A percentile compares a stretch with the other conserved stretches of the same genome.
These are phyloP conservation scores for Entomortierella parvispora DNA, from an alignment of 192 early-diverging fungal genomes.

Conservation along the genomic window DNA sequence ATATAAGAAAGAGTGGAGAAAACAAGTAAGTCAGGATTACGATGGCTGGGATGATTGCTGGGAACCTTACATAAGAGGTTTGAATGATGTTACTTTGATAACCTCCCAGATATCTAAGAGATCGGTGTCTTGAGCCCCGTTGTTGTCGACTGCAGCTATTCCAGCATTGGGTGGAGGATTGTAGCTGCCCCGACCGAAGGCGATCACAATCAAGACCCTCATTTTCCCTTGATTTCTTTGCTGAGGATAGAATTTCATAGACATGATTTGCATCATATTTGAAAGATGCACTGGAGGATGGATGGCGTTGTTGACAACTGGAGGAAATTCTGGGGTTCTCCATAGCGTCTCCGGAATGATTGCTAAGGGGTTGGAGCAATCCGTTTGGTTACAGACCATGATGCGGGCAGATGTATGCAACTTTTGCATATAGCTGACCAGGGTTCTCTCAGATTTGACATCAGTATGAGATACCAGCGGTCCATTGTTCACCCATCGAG, in stretches of 20 bases:
- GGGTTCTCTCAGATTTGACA: no score
- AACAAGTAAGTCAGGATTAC: not conserved
- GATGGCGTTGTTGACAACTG: no score
- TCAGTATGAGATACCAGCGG: not conserved
- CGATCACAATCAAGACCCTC: conserved; percentile 26
- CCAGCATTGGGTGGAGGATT: not conserved
- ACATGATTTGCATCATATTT: conserved; percentile 10
- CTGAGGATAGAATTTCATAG: conserved; percentile 19
- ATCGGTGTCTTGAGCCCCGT: conserved; percentile 1
- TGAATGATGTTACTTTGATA: conserved; percentile 3
- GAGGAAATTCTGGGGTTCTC: no score
- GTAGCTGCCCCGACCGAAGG: conserved; percentile 18
- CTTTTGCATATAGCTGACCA: no score
- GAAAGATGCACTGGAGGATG: not conserved
- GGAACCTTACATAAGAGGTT: not conserved
- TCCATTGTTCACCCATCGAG: not conserved
- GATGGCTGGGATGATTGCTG: not conserved
- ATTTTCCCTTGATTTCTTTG: conserved; percentile 4
- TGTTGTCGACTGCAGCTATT: conserved; percentile 5
- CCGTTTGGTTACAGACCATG: no score
- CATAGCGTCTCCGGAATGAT: no score
- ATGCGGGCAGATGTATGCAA: no score
- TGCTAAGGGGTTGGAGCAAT: no score
- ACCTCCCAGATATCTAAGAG: conserved; percentile 24
- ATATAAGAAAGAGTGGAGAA: not conserved